Evolutionary conservation across 2,329 filamentous ascomycete species (phyloP).

Genomic region (Hortaea sp.): DNA sequence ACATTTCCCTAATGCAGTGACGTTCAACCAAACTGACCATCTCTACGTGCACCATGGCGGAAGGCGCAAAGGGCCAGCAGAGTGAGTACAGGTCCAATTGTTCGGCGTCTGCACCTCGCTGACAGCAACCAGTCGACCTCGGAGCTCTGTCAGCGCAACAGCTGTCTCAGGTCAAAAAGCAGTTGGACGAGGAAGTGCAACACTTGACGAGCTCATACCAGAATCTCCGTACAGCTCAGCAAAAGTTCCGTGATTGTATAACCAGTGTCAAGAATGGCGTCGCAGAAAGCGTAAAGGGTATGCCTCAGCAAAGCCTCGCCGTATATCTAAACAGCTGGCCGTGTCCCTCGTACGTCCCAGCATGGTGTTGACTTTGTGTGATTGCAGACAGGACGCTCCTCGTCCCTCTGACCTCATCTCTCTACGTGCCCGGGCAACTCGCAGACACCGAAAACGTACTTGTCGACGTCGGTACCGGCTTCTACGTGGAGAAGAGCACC

Average conservation of each 20-base stretch:
- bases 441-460: constrained; percentile 66
- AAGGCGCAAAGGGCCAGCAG: constrained; percentile 13
- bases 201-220: constrained; percentile 85
- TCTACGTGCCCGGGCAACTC: constrained; percentile 82
- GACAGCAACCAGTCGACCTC: constrained; percentile 48
- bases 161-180: constrained; percentile 85
- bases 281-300: constrained; percentile 28
- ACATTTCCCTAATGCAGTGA: neutral
- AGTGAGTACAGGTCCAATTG: constrained; percentile 9
- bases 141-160: constrained; percentile 72
- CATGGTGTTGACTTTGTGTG: neutral
- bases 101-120: neutral
- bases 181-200: constrained; percentile 91
- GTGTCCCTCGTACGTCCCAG: neutral
- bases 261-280: constrained; percentile 52
- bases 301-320: neutral
- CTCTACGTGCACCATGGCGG: neutral
- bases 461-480: constrained; percentile 89
- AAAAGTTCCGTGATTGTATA: constrained; percentile 85
- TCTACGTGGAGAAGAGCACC: constrained; percentile 77
- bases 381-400: constrained; percentile 55
- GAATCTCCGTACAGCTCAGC: constrained; percentile 80
- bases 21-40: neutral
- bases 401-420: constrained; percentile 86
- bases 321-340: constrained; percentile 13